Evolutionary conservation across 2,329 filamentous ascomycete species (phyloP).

Genomic region (Colletotrichum navitas): DNA sequence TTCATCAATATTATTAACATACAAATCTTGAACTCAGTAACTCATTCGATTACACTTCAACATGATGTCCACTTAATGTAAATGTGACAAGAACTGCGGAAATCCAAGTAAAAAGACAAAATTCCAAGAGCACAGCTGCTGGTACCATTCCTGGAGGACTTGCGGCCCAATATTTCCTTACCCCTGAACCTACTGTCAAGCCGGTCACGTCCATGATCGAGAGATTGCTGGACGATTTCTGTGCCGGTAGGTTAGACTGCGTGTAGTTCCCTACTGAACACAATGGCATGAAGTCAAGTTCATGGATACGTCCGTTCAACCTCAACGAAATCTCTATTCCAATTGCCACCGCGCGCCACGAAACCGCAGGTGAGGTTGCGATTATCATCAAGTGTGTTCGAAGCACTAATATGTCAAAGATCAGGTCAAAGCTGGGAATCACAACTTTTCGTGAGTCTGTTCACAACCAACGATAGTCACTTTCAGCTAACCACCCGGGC

Average conservation of each 20-base stretch:
- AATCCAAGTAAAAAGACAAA: neutral
- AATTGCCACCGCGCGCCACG: constrained; percentile 68
- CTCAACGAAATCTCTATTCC: constrained; percentile 63
- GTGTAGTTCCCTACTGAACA: constrained; percentile 55
- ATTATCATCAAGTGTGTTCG: constrained; percentile 67
- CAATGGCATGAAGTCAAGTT: constrained; percentile 45
- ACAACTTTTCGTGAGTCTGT: constrained; percentile 68
- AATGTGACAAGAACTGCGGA: neutral
- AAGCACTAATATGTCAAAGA: constrained; percentile 63
- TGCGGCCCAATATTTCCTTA: constrained; percentile 2
- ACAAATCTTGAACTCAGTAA: neutral
- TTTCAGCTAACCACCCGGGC: neutral
- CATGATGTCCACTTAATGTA: neutral
- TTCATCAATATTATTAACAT: neutral
- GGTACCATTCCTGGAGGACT: neutral
- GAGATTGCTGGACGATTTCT: constrained; percentile 61
- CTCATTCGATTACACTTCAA: neutral
- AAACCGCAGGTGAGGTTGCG: constrained; percentile 64
- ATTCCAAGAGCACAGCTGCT: neutral
- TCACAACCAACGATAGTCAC: neutral
- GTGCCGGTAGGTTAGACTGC: constrained; percentile 58
- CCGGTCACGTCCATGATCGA: constrained; percentile 47
- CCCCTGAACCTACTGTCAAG: neutral
- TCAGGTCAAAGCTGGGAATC: constrained; percentile 72
- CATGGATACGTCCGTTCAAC: constrained; percentile 67